These are phyloP conservation scores for Exsudoporus floridanus DNA, from an alignment of 1,284 basidiomycete species.

Conservation along the genomic window DNA sequence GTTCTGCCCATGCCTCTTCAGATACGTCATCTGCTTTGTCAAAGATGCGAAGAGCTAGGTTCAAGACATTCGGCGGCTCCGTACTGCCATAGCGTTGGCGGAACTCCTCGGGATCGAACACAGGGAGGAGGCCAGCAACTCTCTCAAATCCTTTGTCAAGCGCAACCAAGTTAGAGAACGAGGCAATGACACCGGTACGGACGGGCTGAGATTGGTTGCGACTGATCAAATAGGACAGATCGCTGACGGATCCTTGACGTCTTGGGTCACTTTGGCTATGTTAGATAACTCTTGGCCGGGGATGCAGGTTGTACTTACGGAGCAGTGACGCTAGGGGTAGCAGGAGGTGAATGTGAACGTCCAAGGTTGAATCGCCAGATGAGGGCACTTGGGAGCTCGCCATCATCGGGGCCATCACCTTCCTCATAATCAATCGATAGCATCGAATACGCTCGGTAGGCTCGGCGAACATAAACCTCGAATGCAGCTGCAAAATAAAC, in stretches of 20 bases:
- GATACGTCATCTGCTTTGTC: constrained; percentile 72
- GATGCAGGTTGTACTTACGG: constrained; percentile 45
- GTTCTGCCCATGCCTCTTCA: constrained; percentile 78
- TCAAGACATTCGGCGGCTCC: constrained; percentile 89
- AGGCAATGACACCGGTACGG: constrained; percentile 86
- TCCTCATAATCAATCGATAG: constrained; percentile 93
- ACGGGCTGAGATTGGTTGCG: constrained; percentile 83
- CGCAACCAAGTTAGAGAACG: constrained; percentile 76
- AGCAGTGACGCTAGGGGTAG: constrained; percentile 73
- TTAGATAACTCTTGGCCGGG: constrained; percentile 21
- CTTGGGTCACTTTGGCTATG: constrained; percentile 37
- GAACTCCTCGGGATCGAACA: constrained; percentile 72
- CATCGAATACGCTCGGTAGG: constrained; percentile 93
- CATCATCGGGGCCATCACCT: constrained; percentile 77
- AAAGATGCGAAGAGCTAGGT: constrained; percentile 88
- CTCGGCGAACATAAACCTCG: constrained; percentile 94
- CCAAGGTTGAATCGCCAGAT: constrained; percentile 95
- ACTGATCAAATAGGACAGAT: constrained; percentile 87
- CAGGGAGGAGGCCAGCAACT: constrained; percentile 65
- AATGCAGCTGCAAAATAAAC: constrained; percentile 67
- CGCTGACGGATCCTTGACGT: constrained; percentile 87
- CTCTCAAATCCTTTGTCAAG: constrained; percentile 76
- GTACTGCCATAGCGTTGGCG: constrained; percentile 69
- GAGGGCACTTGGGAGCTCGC: constrained; percentile 75
- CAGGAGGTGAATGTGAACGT: constrained; percentile 78